A percentile compares a stretch with the other conserved stretches of the same genome.
phyloP scores from a whole-genome alignment of 2,329 filamentous ascomycete species.

The Ramularia collo-cygni region DNA sequence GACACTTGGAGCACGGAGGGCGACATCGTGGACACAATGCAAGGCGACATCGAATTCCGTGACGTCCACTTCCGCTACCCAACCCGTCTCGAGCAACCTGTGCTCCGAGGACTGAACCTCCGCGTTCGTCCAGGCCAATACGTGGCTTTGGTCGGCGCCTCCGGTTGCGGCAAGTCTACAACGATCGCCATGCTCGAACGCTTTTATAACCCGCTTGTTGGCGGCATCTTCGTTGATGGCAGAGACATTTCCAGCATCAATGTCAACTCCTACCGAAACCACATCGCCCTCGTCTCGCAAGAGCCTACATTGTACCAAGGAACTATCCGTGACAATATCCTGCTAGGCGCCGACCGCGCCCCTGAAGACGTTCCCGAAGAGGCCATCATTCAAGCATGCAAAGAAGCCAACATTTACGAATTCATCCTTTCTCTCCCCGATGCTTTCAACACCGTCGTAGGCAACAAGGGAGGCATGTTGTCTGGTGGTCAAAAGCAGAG shows the following conservation, averaged over 20 bases:
- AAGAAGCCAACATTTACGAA: constrained; percentile 86
- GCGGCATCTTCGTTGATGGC: constrained; percentile 74
- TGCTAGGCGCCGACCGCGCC: constrained; percentile 59
- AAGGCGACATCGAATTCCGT: constrained; percentile 80
- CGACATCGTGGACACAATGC: constrained; percentile 53
- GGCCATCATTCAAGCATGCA: constrained; percentile 69
- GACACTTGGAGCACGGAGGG: constrained; percentile 74
- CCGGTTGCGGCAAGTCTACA: constrained; percentile 89
- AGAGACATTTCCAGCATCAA: constrained; percentile 75
- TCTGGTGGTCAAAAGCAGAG: constrained; percentile 93
- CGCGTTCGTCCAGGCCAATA: constrained; percentile 71
- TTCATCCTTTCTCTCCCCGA: constrained; percentile 77
- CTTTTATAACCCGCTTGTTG: constrained; percentile 84
- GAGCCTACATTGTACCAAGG: constrained; percentile 94
- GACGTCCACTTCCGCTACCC: constrained; percentile 94
- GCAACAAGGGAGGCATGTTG: constrained; percentile 76
- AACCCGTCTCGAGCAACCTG: constrained; percentile 82
- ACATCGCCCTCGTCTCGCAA: constrained; percentile 83
- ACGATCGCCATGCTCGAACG: constrained; percentile 87
- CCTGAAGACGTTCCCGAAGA: constrained; percentile 63
- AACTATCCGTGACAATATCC: constrained; percentile 81
- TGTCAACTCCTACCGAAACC: constrained; percentile 75
- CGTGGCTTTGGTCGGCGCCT: constrained; percentile 85
- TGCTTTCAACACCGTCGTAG: constrained; percentile 50
- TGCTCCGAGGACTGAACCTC: constrained; percentile 76